A percentile compares a stretch with the other conserved stretches of the same genome.
Conservation (phyloP, 768 basidiomycete species). For the Trametes cinnabarina region DNA sequence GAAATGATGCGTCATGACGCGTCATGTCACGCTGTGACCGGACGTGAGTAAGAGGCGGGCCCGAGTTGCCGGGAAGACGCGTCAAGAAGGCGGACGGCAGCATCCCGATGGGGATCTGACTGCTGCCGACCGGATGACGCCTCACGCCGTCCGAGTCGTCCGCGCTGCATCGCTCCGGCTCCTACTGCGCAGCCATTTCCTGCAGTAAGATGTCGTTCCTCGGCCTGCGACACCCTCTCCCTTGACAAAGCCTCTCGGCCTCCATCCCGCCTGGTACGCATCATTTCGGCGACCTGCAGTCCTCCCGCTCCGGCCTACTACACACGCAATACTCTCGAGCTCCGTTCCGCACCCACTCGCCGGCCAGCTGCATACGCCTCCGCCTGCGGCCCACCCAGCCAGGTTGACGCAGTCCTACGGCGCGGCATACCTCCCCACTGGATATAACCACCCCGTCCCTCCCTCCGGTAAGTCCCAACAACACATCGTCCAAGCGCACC, state of each 20-base stretch:
- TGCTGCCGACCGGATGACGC: neutral
- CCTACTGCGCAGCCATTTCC: too few species aligned
- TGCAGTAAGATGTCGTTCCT: neutral
- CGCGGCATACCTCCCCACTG: neutral
- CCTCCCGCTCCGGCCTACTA: neutral
- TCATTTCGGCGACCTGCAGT: neutral
- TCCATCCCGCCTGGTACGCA: neutral
- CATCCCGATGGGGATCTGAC: too few species aligned
- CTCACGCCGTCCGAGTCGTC: neutral
- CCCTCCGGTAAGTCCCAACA: neutral
- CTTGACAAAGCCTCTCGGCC: neutral
- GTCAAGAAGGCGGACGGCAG: neutral
- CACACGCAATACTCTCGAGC: too few species aligned
- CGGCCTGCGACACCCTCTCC: neutral
- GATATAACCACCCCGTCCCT: constrained; percentile 1
- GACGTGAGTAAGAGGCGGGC: neutral
- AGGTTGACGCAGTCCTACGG: constrained; percentile 11
- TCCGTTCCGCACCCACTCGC: neutral
- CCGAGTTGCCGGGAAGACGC: constrained; percentile 3
- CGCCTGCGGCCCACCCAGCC: neutral
- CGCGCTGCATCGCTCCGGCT: too few species aligned
- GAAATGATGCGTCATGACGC: neutral
- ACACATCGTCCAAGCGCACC: neutral
- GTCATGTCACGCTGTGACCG: neutral
- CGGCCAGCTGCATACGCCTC: constrained; percentile 6